Conservation (phyloP, 1,284 basidiomycete genomes). For the Ceratobasidium sp. region DNA sequence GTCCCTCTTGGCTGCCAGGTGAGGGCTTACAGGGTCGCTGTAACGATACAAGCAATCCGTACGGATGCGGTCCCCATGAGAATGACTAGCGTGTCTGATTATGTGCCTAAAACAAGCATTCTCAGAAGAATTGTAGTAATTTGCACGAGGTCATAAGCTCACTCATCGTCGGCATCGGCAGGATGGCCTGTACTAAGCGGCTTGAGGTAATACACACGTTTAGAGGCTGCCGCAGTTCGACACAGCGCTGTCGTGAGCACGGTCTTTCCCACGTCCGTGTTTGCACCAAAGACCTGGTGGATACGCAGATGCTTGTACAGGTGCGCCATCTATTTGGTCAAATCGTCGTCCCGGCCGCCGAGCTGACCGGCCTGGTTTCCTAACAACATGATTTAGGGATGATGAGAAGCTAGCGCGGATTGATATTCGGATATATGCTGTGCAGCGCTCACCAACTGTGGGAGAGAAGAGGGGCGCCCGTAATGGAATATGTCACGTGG, state of each 20-base stretch:
- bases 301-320: constrained; percentile 80
- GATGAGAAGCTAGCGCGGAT: not conserved
- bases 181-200: constrained; percentile 87
- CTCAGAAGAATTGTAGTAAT: not conserved
- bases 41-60: constrained; percentile 84
- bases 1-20: constrained; percentile 79
- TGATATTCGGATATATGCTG: constrained; percentile 26
- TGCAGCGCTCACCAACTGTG: constrained; percentile 1
- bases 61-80: constrained; percentile 51
- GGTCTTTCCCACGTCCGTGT: constrained; percentile 93
- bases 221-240: constrained; percentile 64
- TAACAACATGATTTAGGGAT: not conserved
- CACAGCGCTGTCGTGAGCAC: constrained; percentile 84
- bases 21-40: constrained; percentile 90
- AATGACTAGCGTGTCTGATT: constrained; percentile 60
- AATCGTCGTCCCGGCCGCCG: not conserved
- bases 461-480: not conserved
- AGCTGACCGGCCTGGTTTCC: not conserved
- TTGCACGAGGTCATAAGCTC: constrained; percentile 45
- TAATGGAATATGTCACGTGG: constrained; percentile 17
- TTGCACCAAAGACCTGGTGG: constrained; percentile 90
- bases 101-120: constrained; percentile 65
- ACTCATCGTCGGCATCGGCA: constrained; percentile 85
- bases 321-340: constrained; percentile 50
- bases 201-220: constrained; percentile 79